Conservation (phyloP, 2,329 filamentous ascomycete species). For the Hypoxylon sp. region DNA sequence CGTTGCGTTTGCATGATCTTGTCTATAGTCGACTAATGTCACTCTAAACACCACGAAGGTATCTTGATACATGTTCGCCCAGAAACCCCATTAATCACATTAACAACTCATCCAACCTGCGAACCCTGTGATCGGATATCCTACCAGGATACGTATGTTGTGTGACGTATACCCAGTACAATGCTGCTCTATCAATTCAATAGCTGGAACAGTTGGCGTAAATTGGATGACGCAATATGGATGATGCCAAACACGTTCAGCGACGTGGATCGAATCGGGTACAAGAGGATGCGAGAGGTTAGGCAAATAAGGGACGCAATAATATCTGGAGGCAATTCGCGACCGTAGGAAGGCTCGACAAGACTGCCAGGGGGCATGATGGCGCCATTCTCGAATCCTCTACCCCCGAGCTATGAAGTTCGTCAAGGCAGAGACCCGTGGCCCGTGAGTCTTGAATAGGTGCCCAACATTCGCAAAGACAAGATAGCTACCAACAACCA, state of each 20-base stretch:
- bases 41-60: slow-evolving; percentile 2
- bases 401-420: slow-evolving; percentile 27
- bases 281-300: neutral
- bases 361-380: neutral
- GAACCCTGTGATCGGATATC: slow-evolving; percentile 1
- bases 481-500: slow-evolving; percentile 64
- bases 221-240: neutral
- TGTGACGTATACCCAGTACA: slow-evolving; percentile 5
- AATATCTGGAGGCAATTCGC: neutral
- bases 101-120: slow-evolving; percentile 1
- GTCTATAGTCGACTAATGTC: slow-evolving; percentile 10
- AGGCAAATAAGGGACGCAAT: neutral
- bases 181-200: neutral
- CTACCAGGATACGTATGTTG: slow-evolving; percentile 1
- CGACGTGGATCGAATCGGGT: slow-evolving; percentile 1
- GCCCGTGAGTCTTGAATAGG: slow-evolving; percentile 51
- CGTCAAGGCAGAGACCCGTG: slow-evolving; percentile 13
- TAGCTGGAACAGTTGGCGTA: neutral
- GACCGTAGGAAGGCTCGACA: neutral
- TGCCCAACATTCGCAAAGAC: slow-evolving; percentile 63
- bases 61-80: slow-evolving; percentile 8
- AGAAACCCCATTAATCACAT: neutral
- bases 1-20: slow-evolving; percentile 17
- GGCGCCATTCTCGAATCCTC: slow-evolving; percentile 1
- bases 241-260: neutral